phyloP scores from a whole-genome alignment of 768 basidiomycete species.

The Basidioascus undulatus region DNA sequence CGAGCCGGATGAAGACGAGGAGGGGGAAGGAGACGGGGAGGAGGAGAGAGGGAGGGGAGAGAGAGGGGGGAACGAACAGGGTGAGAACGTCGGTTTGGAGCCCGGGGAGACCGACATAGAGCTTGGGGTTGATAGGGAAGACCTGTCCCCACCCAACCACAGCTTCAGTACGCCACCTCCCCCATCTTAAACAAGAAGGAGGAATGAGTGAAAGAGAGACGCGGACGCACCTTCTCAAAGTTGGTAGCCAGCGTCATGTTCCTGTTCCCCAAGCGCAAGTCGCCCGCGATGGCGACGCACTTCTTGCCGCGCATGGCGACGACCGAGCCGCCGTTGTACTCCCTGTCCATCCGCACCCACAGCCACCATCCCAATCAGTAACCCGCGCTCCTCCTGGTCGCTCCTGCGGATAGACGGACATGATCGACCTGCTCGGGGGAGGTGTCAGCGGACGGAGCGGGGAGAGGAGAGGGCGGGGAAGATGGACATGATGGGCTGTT shows the following conservation, averaged over 20 bases:
- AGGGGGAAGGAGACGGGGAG: too few species aligned
- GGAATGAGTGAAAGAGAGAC: background rate
- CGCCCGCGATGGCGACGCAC: slow-evolving; percentile 94
- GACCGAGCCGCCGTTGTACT: slow-evolving; percentile 90
- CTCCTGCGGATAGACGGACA: too few species aligned
- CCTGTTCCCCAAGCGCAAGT: slow-evolving; percentile 72
- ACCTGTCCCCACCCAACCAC: slow-evolving; percentile 10
- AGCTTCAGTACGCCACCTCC: background rate
- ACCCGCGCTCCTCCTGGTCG: too few species aligned
- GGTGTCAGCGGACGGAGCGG: too few species aligned
- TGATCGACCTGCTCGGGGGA: too few species aligned
- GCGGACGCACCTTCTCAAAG: slow-evolving; percentile 71
- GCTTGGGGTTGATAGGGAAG: slow-evolving; percentile 18
- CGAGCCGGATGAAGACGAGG: too few species aligned
- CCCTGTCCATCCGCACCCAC: too few species aligned
- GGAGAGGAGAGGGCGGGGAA: too few species aligned
- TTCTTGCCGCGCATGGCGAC: slow-evolving; percentile 98
- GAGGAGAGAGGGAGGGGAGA: too few species aligned
- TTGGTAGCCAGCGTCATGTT: slow-evolving; percentile 65
- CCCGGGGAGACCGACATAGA: slow-evolving; percentile 19
- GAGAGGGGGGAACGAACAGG: too few species aligned
- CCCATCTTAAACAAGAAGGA: background rate
- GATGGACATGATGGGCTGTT: too few species aligned
- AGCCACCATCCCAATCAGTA: too few species aligned
- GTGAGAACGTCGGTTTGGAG: slow-evolving; percentile 20